Evolutionary conservation across 139 green algal genomes (phyloP), one percentile per base, ranked within the genome.

Genomic region (Pseudopediastrum boryanum): DNA sequence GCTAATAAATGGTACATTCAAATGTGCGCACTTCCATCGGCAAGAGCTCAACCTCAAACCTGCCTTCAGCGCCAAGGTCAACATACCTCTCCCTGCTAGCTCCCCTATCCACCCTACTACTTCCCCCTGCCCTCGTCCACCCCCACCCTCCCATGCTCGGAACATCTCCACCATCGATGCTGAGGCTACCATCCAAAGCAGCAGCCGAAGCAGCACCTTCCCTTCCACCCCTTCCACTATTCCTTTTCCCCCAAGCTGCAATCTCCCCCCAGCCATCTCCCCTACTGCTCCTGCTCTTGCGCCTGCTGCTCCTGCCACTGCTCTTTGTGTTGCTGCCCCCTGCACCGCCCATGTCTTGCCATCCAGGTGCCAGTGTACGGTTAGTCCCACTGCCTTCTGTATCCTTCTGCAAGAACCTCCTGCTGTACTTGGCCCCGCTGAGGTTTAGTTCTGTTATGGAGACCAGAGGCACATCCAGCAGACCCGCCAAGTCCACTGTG

Each of bases 1-100:
- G n/a, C n/a, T n/a, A n/a, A n/a, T n/a, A n/a, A n/a, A n/a, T n/a
- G n/a, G n/a, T n/a, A n/a, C n/a, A n/a, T n/a, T n/a, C n/a, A n/a
- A n/a, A 93, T 7, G 89, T 93, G 44, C 84, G 76, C 8, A 93
- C 82, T 64, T 93, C 85, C 87, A 92, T 90, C 7, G 89, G 83
- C 35, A 73, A 52, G 51, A 93, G 59, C 46, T 78, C 74, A 0
- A 93, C 79, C 13, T 77, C 27, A 36, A 38, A 25, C 4, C 56
- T 13, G 12, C 16, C 27, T 51, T 33, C 51, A 38, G 31, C 52
- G 19, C 36, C 39, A 36, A 31, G 5, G 42, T 70, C 41, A 19
- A 44, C 38, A 54, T 56, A 70, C 12, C 68, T 48, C 12, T 78
- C 25, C 23, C n/a, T n/a, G n/a, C n/a, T n/a, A n/a, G n/a, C n/a